These are phyloP conservation scores for Fusarium domesticum DNA, from an alignment of 2,329 filamentous ascomycete genomes.

Conservation along the genomic window DNA sequence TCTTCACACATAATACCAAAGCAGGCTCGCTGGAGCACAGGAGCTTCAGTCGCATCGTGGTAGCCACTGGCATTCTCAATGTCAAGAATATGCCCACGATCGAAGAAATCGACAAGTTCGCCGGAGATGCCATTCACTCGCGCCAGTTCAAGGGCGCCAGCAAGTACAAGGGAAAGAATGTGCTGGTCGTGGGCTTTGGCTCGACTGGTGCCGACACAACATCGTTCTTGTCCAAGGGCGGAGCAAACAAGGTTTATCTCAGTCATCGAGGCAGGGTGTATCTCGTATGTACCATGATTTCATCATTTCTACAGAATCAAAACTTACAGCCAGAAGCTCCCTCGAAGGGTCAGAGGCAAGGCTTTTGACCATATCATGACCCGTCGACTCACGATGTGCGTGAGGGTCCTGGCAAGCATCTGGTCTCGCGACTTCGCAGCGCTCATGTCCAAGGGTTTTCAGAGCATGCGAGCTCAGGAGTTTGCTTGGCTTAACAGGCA, in stretches of 20 bases:
- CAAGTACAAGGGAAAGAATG: constrained; percentile 40
- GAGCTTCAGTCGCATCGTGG: constrained; percentile 37
- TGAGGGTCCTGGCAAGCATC: constrained; percentile 12
- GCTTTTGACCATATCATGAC: constrained; percentile 36
- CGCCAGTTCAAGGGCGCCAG: constrained; percentile 34
- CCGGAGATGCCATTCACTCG: constrained; percentile 41
- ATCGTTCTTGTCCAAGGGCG: constrained; percentile 31
- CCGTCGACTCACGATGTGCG: constrained; percentile 26
- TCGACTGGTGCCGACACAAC: constrained; percentile 34
- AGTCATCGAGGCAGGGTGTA: constrained; percentile 38
- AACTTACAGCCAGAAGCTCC: constrained; percentile 22
- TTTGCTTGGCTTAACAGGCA: constrained; percentile 24
- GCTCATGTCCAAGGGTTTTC: constrained; percentile 20
- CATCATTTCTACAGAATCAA: no score
- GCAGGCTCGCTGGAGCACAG: constrained; percentile 16
- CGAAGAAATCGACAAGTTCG: constrained; percentile 39
- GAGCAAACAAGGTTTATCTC: constrained; percentile 39
- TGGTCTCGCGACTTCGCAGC: constrained; percentile 10
- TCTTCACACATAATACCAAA: constrained; percentile 27
- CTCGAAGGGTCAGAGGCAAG: constrained; percentile 31
- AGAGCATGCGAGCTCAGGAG: constrained; percentile 15
- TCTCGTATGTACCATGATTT: constrained; percentile 17
- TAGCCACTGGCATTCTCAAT: constrained; percentile 36
- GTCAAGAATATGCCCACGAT: constrained; percentile 35
- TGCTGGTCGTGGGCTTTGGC: constrained; percentile 46